phyloP scores from a whole-genome alignment of 2,329 filamentous ascomycete species.

The Botrytis pseudocinerea region DNA sequence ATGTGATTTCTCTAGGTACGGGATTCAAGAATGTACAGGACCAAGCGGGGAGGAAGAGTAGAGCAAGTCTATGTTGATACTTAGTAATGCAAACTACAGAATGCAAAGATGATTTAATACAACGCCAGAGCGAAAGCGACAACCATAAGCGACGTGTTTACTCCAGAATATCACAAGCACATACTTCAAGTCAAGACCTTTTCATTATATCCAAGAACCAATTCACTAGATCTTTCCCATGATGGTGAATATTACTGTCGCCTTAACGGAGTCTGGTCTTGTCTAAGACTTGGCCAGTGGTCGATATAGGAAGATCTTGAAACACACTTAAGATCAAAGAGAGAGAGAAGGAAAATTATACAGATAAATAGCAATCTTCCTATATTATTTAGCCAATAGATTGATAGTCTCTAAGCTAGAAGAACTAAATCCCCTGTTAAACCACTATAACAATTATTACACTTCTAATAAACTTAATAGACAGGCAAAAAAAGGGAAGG shows the following conservation, averaged over 20 bases:
- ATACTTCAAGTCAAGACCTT: neutral
- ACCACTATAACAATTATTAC: too few species aligned
- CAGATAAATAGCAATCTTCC: fast-evolving
- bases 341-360: neutral
- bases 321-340: neutral
- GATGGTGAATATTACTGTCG: neutral
- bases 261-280: neutral
- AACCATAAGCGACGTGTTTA: neutral
- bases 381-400: neutral
- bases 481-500: fast-evolving
- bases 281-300: neutral
- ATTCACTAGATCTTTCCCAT: neutral
- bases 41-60: too few species aligned
- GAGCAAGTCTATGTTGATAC: too few species aligned
- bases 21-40: too few species aligned
- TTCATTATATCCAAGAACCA: neutral
- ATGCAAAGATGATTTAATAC: neutral
- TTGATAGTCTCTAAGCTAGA: fast-evolving
- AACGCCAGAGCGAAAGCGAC: neutral
- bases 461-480: neutral
- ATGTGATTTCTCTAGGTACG: too few species aligned
- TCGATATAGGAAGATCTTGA: neutral
- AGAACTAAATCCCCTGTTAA: fast-evolving
- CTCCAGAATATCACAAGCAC: neutral
- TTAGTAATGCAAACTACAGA: too few species aligned